Conservation (phyloP, 2,329 filamentous ascomycete genomes). For the Trichoderma simmonsii region DNA sequence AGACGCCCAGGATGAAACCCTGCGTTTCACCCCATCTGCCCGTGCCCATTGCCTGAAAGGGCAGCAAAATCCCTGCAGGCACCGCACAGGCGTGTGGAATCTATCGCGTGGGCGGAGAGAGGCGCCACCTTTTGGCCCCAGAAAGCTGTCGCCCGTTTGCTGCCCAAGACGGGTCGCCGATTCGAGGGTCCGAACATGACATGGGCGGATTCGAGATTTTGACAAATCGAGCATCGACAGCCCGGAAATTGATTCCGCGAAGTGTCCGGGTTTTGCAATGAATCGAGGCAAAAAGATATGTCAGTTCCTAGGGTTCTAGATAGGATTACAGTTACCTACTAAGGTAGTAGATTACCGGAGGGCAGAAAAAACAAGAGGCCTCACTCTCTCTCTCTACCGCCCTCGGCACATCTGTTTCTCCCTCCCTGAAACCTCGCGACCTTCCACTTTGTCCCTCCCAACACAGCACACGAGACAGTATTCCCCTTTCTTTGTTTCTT, state of each 20-base stretch:
- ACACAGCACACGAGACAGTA: not conserved
- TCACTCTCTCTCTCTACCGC: not conserved
- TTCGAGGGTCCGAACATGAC: conserved; percentile 1
- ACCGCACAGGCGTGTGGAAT: conserved; percentile 7
- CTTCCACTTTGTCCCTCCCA: not conserved
- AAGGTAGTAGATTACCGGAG: not conserved
- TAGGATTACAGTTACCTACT: not conserved
- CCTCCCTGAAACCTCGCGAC: not conserved
- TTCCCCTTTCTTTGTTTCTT: not conserved
- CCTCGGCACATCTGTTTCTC: conserved; percentile 11
- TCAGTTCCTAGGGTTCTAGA: not conserved
- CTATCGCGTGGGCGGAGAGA: conserved; percentile 7
- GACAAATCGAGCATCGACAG: not conserved
- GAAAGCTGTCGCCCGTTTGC: conserved; percentile 3
- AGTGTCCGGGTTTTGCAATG: not conserved
- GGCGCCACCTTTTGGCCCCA: not conserved
- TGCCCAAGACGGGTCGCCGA: conserved; percentile 13
- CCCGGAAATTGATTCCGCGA: not conserved
- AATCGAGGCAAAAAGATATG: not conserved
- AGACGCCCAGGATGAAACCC: not conserved
- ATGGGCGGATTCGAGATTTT: not conserved
- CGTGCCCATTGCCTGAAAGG: conserved; percentile 11
- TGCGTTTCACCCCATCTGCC: conserved; percentile 4
- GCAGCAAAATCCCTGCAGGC: conserved; percentile 9
- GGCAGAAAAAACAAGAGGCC: not conserved